Conservation (phyloP, 2,329 filamentous ascomycete genomes). For the Penicillium sp. region DNA sequence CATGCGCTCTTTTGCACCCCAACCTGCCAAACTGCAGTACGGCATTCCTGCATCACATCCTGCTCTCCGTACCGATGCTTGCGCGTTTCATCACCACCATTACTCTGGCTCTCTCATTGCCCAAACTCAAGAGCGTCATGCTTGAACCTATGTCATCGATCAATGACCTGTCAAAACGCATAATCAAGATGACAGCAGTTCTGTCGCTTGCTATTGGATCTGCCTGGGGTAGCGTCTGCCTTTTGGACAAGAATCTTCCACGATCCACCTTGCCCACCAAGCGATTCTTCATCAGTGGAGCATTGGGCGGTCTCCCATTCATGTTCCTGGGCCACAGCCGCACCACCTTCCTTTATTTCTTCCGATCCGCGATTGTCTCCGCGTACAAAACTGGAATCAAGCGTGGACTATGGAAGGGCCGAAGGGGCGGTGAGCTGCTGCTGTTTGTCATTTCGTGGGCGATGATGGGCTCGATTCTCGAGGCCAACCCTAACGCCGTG, state of each 20-base stretch:
- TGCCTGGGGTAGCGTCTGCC: constrained; percentile 84
- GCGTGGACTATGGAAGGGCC: constrained; percentile 80
- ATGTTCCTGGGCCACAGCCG: constrained; percentile 63
- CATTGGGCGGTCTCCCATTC: constrained; percentile 77
- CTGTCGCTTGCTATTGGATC: constrained; percentile 81
- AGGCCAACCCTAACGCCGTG: constrained; percentile 68
- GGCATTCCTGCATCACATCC: constrained; percentile 84
- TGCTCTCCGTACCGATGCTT: constrained; percentile 76
- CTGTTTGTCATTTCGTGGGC: constrained; percentile 80
- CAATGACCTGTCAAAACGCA: constrained; percentile 65
- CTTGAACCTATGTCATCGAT: constrained; percentile 67
- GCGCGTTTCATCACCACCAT: constrained; percentile 70
- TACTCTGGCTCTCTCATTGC: constrained; percentile 67
- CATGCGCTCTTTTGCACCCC: constrained; percentile 87
- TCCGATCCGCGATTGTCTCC: constrained; percentile 76
- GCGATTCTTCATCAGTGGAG: constrained; percentile 86
- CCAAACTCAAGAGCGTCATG: constrained; percentile 68
- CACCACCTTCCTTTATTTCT: constrained; percentile 74
- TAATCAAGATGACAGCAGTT: constrained; percentile 75
- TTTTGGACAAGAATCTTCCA: constrained; percentile 80
- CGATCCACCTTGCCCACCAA: constrained; percentile 74
- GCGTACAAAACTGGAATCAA: constrained; percentile 95
- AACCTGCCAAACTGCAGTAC: constrained; percentile 83
- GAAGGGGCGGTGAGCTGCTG: constrained; percentile 80
- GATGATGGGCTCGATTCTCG: constrained; percentile 75